A percentile compares a stretch with the other conserved stretches of the same genome.
Evolutionary conservation across 2,329 filamentous ascomycete species (phyloP).

Genomic region (Aspergillus fructus): DNA sequence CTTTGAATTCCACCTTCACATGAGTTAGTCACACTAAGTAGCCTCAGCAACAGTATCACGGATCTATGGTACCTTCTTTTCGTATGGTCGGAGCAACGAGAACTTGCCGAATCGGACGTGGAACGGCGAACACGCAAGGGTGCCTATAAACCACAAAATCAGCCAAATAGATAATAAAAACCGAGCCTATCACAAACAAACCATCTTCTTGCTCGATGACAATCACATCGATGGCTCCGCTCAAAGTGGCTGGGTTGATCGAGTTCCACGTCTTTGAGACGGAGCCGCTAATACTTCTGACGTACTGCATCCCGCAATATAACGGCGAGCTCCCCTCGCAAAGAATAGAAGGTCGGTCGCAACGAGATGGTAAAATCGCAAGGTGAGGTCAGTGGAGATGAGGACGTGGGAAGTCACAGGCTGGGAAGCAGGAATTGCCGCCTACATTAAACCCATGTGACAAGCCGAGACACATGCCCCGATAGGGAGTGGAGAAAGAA

Average conservation of each 20-base stretch:
- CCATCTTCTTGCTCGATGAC: conserved; percentile 97
- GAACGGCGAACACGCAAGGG: conserved; percentile 89
- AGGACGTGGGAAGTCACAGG: conserved; percentile 23
- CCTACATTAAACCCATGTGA: conserved; percentile 39
- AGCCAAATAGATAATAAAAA: neutral
- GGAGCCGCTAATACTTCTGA: conserved; percentile 88
- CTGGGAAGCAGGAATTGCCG: conserved; percentile 26
- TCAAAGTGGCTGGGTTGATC: conserved; percentile 95
- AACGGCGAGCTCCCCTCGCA: conserved; percentile 18
- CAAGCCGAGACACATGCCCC: conserved; percentile 24
- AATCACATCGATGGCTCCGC: conserved; percentile 97
- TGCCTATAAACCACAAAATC: conserved; percentile 41
- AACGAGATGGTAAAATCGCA: neutral
- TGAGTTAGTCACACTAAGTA: conserved; percentile 15
- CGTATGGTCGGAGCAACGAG: conserved; percentile 86
- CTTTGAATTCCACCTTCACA: conserved; percentile 79
- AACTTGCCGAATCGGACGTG: conserved; percentile 99
- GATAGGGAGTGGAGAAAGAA: conserved; percentile 10
- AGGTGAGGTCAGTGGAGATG: conserved; percentile 15
- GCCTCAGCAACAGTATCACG: neutral
- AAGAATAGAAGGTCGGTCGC: conserved; percentile 9
- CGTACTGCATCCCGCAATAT: conserved; percentile 80
- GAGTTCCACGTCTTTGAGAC: conserved; percentile 99
- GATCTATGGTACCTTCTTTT: conserved; percentile 70
- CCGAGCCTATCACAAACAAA: conserved; percentile 31